Evolutionary conservation across 2,329 filamentous ascomycete genomes (phyloP).

Genomic region (Neocatenulostroma microsporum): DNA sequence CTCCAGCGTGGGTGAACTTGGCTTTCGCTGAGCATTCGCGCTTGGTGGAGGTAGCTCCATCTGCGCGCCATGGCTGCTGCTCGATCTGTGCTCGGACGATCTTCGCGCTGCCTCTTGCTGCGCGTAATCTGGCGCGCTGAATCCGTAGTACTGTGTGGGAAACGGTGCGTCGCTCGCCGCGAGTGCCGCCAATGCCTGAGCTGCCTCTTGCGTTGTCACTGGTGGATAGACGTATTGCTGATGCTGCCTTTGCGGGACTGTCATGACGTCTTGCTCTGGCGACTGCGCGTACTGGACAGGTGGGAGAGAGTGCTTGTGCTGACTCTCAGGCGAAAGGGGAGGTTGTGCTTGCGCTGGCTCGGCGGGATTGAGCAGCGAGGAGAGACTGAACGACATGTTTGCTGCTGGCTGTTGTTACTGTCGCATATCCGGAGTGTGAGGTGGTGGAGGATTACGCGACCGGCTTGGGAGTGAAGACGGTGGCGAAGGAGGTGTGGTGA

Average conservation of each 20-base stretch:
- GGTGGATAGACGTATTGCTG: constrained; percentile 16
- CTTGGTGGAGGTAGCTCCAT: constrained; percentile 35
- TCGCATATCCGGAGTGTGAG: too few species aligned
- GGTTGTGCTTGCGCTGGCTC: constrained; percentile 14
- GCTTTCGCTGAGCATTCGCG: constrained; percentile 25
- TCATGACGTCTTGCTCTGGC: constrained; percentile 12
- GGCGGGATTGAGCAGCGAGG: constrained; percentile 33
- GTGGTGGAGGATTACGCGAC: neutral
- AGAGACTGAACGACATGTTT: constrained; percentile 23
- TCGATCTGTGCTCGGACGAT: constrained; percentile 13
- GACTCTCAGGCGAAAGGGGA: constrained; percentile 8
- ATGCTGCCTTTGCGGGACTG: constrained; percentile 6
- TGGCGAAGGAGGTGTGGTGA: neutral
- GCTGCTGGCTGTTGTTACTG: too few species aligned
- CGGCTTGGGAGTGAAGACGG: too few species aligned
- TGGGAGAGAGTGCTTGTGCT: constrained; percentile 18
- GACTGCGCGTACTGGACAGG: constrained; percentile 15
- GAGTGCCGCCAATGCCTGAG: constrained; percentile 29
- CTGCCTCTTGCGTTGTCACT: constrained; percentile 30
- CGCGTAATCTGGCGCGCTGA: constrained; percentile 11
- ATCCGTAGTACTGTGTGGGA: constrained; percentile 18
- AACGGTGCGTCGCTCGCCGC: constrained; percentile 20
- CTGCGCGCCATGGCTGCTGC: constrained; percentile 30
- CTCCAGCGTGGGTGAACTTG: constrained; percentile 39
- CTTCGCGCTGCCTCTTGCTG: constrained; percentile 14